Evolutionary conservation across 768 basidiomycete genomes (phyloP).

Genomic region (Leccinum imitatum): DNA sequence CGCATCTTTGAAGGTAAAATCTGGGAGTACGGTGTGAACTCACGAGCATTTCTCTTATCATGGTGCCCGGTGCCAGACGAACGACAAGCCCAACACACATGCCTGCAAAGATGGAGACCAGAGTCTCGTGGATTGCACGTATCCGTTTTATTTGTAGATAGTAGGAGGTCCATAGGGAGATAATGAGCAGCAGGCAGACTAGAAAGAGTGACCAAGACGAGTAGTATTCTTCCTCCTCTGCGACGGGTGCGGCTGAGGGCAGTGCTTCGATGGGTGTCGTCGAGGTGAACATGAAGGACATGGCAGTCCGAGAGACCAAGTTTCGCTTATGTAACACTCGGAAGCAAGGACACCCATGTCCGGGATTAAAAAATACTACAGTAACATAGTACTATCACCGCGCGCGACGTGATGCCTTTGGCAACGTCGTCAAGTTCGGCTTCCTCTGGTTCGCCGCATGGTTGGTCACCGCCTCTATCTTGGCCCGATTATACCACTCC

Average conservation of each 20-base stretch:
- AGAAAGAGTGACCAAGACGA: slow-evolving; percentile 94
- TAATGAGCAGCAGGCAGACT: slow-evolving; percentile 86
- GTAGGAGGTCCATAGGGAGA: slow-evolving; percentile 95
- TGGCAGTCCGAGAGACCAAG: slow-evolving; percentile 10
- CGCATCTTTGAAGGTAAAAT: neutral
- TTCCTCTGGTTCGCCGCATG: slow-evolving; percentile 13
- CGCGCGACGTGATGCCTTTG: slow-evolving; percentile 19
- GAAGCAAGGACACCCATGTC: neutral
- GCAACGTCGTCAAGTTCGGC: slow-evolving; percentile 26
- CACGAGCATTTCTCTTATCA: slow-evolving; percentile 98
- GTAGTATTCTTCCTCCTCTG: slow-evolving; percentile 86
- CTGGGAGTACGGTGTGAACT: slow-evolving; percentile 34
- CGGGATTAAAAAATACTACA: slow-evolving; percentile 1
- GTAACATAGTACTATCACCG: neutral
- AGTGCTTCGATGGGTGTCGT: slow-evolving; percentile 28
- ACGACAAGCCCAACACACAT: slow-evolving; percentile 95
- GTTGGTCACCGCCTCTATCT: neutral
- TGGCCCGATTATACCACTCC: slow-evolving; percentile 19
- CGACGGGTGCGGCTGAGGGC: slow-evolving; percentile 38
- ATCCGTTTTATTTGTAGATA: slow-evolving; percentile 97
- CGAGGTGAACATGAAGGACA: slow-evolving; percentile 41
- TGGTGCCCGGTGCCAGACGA: slow-evolving; percentile 84
- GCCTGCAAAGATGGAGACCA: slow-evolving; percentile 93
- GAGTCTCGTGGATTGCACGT: slow-evolving; percentile 92
- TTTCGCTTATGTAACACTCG: slow-evolving; percentile 20